phyloP scores from a whole-genome alignment of 208 protist species.

The Histomonas meleagridis region DNA sequence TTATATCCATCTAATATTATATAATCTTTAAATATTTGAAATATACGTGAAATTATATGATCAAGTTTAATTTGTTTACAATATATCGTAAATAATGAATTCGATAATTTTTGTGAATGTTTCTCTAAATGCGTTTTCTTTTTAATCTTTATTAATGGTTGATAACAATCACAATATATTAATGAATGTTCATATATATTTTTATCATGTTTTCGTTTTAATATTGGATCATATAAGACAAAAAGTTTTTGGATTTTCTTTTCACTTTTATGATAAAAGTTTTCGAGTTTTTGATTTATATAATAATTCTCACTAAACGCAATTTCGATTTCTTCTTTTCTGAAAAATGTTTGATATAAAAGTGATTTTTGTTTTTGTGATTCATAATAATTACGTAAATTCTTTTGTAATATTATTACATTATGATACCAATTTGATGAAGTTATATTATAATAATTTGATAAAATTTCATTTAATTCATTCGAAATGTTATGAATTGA shows the following conservation, averaged over 20 bases:
- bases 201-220: neutral
- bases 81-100: neutral
- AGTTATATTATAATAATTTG: neutral
- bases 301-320: neutral
- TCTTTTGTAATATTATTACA: neutral
- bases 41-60: neutral
- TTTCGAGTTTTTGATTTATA: neutral
- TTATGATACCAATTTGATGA: neutral
- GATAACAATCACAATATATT: neutral
- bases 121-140: neutral
- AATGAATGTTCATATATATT: neutral
- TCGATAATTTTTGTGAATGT: neutral
- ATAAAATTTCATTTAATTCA: neutral
- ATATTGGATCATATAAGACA: neutral
- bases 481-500: neutral
- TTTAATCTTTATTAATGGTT: neutral
- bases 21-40: neutral
- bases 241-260: neutral
- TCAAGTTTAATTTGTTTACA: neutral
- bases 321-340: neutral
- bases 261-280: neutral
- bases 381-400: neutral
- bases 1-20: neutral
- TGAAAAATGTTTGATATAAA: neutral
- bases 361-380: neutral